Evolutionary conservation across 305 asterid genomes (phyloP).

Genomic region (Rubia tinctorum): DNA sequence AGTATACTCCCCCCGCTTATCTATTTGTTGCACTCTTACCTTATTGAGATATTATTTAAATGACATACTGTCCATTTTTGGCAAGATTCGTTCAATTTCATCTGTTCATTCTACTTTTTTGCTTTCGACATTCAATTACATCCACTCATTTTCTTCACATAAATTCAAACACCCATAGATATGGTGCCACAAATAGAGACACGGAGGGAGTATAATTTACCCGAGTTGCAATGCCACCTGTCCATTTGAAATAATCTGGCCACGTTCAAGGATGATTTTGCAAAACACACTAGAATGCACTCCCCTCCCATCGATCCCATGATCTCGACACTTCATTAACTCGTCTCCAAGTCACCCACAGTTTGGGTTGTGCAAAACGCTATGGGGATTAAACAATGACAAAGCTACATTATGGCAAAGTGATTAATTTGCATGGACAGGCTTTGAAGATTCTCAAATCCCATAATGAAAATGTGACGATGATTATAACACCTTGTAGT

Average conservation of each 20-base stretch:
- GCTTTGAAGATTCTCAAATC: slow-evolving; percentile 10
- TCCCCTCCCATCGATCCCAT: slow-evolving; percentile 11
- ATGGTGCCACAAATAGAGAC: too few species aligned
- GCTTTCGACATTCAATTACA: too few species aligned
- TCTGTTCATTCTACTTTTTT: too few species aligned
- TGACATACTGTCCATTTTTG: too few species aligned
- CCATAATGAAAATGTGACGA: slow-evolving; percentile 11
- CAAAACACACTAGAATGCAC: not conserved
- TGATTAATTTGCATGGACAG: not conserved
- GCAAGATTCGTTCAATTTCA: too few species aligned
- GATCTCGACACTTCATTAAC: slow-evolving; percentile 14
- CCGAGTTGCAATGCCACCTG: not conserved
- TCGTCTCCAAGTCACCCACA: not conserved
- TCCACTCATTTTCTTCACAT: too few species aligned
- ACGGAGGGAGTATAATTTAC: too few species aligned
- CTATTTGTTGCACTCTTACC: too few species aligned
- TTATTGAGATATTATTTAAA: too few species aligned
- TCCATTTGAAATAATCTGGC: slow-evolving; percentile 26
- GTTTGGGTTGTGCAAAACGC: not conserved
- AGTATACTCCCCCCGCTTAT: too few species aligned
- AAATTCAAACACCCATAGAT: too few species aligned
- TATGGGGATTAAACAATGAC: not conserved
- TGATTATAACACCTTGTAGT: not conserved
- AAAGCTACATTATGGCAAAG: too few species aligned
- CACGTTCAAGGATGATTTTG: slow-evolving; percentile 25